Conservation (phyloP, 1,284 basidiomycete genomes). For the Megacollybia platyphylla region DNA sequence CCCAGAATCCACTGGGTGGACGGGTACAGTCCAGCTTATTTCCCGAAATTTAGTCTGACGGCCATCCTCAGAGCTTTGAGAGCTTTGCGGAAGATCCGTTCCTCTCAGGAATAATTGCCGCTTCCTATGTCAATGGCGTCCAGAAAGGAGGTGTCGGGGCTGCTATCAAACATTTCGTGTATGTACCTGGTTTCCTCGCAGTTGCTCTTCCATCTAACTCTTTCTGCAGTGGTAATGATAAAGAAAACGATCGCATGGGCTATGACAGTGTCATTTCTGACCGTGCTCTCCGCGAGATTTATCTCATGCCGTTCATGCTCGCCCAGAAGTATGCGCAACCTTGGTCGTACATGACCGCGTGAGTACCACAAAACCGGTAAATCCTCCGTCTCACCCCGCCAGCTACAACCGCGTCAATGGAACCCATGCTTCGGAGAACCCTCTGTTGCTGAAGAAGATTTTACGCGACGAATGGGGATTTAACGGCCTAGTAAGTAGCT, state of each 20-base stretch:
- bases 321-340: slow-evolving; percentile 48
- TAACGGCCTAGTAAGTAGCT: slow-evolving; percentile 31
- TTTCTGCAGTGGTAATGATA: slow-evolving; percentile 43
- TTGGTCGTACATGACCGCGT: slow-evolving; percentile 56
- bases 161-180: slow-evolving; percentile 13
- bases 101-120: slow-evolving; percentile 45
- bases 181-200: slow-evolving; percentile 6
- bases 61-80: slow-evolving; percentile 56
- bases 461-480: slow-evolving; percentile 61
- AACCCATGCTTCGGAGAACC: slow-evolving; percentile 50
- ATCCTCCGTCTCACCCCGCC: not conserved
- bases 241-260: slow-evolving; percentile 53
- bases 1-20: no score
- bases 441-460: slow-evolving; percentile 37
- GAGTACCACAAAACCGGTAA: slow-evolving; percentile 3
- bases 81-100: slow-evolving; percentile 59
- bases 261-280: slow-evolving; percentile 51
- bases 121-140: slow-evolving; percentile 54
- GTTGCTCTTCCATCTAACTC: slow-evolving; percentile 2
- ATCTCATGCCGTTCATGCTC: slow-evolving; percentile 63
- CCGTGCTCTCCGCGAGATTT: slow-evolving; percentile 56
- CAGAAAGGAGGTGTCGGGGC: slow-evolving; percentile 53
- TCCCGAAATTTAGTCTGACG: slow-evolving; percentile 19
- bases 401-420: slow-evolving; percentile 59
- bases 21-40: no score